A percentile compares a stretch with the other conserved stretches of the same genome.
Evolutionary conservation across 108 stramenopile genomes (phyloP).

Genomic region (Cyclotella choctawhatcheeana): DNA sequence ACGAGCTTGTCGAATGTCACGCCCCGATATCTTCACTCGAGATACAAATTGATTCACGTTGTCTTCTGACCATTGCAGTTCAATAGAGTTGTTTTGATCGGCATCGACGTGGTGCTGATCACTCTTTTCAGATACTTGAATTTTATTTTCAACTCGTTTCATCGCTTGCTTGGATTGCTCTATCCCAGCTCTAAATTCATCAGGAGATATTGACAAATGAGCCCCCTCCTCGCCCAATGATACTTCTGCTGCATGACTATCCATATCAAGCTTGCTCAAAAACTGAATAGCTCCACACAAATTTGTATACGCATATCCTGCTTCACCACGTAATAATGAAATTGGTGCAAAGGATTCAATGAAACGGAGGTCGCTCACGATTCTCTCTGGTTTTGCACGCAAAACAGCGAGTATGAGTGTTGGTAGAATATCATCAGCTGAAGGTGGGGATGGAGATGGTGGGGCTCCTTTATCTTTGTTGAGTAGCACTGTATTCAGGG

Average conservation of each 20-base stretch:
- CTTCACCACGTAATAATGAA: conserved; percentile 75
- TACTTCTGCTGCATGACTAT: conserved; percentile 40
- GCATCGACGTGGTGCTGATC: background rate
- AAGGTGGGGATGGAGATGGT: conserved; percentile 50
- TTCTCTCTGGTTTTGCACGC: conserved; percentile 52
- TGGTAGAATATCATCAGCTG: conserved; percentile 85
- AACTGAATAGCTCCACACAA: conserved; percentile 87
- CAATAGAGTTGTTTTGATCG: background rate
- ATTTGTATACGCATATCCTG: conserved; percentile 87
- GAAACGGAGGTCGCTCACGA: conserved; percentile 58
- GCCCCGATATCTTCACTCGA: conserved; percentile 45
- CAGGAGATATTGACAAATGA: conserved; percentile 61
- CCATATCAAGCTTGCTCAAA: conserved; percentile 68
- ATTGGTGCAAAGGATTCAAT: conserved; percentile 70
- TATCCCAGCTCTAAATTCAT: conserved; percentile 66
- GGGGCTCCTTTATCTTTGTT: conserved; percentile 14
- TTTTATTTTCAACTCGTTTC: conserved; percentile 4
- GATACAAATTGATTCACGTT: background rate
- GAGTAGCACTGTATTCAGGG: conserved; percentile 60
- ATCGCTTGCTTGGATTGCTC: conserved; percentile 48
- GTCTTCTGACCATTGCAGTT: background rate
- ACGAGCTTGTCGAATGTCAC: conserved; percentile 68
- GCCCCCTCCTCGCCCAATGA: conserved; percentile 38
- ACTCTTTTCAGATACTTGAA: conserved; percentile 8
- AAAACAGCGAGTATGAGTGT: conserved; percentile 79